Conservation (phyloP, 2,329 filamentous ascomycete genomes). For the Scopulariopsis brevicaulis region DNA sequence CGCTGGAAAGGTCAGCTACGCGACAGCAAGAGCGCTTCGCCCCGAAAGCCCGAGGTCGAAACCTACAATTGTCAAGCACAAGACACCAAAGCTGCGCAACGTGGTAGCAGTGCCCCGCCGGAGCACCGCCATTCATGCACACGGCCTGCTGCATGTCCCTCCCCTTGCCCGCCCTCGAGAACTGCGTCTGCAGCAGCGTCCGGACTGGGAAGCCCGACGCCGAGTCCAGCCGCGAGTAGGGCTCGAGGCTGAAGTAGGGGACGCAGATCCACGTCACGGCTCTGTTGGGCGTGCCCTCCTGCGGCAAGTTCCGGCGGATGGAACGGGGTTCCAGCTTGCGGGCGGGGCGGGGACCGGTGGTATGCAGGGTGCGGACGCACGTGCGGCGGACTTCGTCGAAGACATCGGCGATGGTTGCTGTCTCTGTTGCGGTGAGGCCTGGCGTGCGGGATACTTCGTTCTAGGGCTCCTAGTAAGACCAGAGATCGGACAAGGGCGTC, state of each 20-base stretch:
- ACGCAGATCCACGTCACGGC: background rate
- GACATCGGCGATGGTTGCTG: background rate
- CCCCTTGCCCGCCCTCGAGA: constrained; percentile 22
- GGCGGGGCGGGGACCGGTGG: background rate
- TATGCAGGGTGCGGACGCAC: background rate
- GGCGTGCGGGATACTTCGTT: background rate
- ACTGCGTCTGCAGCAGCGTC: constrained; percentile 16
- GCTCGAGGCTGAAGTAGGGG: constrained; percentile 3
- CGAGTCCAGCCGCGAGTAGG: background rate
- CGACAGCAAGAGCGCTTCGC: too few relatives aligned
- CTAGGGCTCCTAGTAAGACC: background rate
- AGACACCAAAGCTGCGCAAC: constrained; percentile 11
- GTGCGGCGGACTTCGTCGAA: background rate
- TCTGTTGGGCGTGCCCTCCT: too few relatives aligned
- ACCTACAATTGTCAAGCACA: constrained; percentile 14
- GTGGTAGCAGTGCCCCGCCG: constrained; percentile 4
- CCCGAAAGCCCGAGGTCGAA: too few relatives aligned
- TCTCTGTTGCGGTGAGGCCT: background rate
- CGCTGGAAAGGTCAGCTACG: constrained; percentile 6
- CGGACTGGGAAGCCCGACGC: background rate
- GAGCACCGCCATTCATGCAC: constrained; percentile 14
- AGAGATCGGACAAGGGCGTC: background rate
- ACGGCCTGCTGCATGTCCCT: constrained; percentile 35
- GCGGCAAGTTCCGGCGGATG: background rate
- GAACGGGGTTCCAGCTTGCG: background rate